Evolutionary conservation across 345 rosid genomes (phyloP), one percentile per base, ranked within the genome.

Genomic region (Pistacia atlantica): DNA sequence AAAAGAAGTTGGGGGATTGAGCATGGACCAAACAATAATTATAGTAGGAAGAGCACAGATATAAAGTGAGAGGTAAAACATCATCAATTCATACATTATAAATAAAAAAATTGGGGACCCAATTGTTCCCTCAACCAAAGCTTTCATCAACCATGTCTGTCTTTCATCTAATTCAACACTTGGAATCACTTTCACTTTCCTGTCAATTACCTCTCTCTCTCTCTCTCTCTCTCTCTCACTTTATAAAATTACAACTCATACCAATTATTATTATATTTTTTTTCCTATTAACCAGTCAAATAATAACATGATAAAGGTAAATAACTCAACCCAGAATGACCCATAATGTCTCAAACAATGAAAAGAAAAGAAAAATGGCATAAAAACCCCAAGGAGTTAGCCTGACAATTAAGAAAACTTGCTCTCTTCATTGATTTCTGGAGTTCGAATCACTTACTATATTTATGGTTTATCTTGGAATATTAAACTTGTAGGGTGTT

Each of bases 61-160:
- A 75, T 67, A 74, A 46, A 76, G 67, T 45, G 73, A 66, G 52
- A 16, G 74, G 55, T 52, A 52, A 79, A 67, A 17, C 65, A 57
- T 67, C 33, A 79, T 60, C 71, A 42, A 42, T 42, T 5, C 46
- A 51, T 65, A 4, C 49, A 51, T 11, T 25, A 11, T 65, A 75
- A 51, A 46, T 69, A n/a, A 16, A 33, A 38, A 37, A 74, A 22
- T 16, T 2, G 49, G 61, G 81, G 81, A 42, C 84, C 79, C 69
- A 17, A 22, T 8, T 77, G 84, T 69, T 20, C 54, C 62, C 51
- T 60, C 75, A 61, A 51, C 28, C 56, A 16, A 16, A 65, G 28
- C 9, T n/a, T 59, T 71, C 8, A 25, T 48, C n/a, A 42, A 9
- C 71, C 61, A 67, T 62, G 54, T 16, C 8, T 72, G 78, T 68